Base-by-base conservation (phyloP, 352 stramenopile genomes). In the Phytophthora fragariae region DNA sequence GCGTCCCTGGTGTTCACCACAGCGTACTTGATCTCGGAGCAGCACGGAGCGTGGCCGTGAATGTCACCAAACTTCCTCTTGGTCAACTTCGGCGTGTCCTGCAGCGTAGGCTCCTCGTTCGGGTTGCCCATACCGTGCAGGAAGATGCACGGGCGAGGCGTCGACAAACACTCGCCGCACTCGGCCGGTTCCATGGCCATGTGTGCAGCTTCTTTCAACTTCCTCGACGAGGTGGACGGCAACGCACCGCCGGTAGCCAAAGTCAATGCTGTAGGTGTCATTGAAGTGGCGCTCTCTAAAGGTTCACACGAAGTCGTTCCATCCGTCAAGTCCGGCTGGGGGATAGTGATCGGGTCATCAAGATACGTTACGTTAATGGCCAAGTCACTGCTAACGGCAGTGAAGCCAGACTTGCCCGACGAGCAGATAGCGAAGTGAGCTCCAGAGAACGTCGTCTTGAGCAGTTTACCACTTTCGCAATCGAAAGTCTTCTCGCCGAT, bases 1-100 rank as follows among this genome's bases (percentile, higher is more conserved):
- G 65, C 67, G 62, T 84, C 61, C 4, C 66, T 55, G 3, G 81
- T 90, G 62, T 92, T 79, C 12, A 90, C 15, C 1, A 82, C 60
- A 0, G 77, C 74, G 53, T 84, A 90, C 55, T 86, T 85, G 57
- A 88, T 68, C 15, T 35, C 53, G 0, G 69, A 72, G 37, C 73
- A 80, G 64, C 70, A 80, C 21, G 73, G 73, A 29, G 73, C 73
- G 15, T 80, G 65, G 10, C 56, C 65, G 29, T 68, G 37, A 0
- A 80, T 73, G n/a, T 74, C 57, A 3, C 73, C 73, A 11, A 72
- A 70, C 21, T 70, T 72, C 0, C 37, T 31, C 24, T 46, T 49
- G 12, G 44, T 59, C 7, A 67, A 12, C n/a, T 61, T 31, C 2
- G 68, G 68, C 4, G 70, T 70, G 35, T 77, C 62, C 24, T 77